A percentile compares a stretch with the other conserved stretches of the same genome.
These are phyloP conservation scores for Exophiala bonariae DNA, from an alignment of 2,329 filamentous ascomycete species.

Conservation along the genomic window DNA sequence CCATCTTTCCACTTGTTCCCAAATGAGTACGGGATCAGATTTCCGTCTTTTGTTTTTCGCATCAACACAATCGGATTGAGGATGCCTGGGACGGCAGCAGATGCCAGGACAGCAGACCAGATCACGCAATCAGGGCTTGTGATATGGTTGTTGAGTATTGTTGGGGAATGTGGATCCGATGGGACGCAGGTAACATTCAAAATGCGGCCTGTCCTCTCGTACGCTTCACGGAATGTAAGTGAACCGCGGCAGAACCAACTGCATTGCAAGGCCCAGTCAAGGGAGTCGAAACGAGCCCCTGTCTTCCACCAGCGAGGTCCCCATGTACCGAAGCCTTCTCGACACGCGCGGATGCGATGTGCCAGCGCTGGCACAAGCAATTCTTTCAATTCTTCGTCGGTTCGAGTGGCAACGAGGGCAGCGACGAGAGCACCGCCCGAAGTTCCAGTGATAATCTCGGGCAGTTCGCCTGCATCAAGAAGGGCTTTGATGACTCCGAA, in stretches of 20 bases:
- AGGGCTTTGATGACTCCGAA: slow-evolving; percentile 89
- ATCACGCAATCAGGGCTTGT: slow-evolving; percentile 96
- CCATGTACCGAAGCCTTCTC: slow-evolving; percentile 76
- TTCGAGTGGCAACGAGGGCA: slow-evolving; percentile 81
- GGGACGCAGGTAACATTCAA: slow-evolving; percentile 96
- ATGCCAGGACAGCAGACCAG: slow-evolving; percentile 94
- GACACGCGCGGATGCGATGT: slow-evolving; percentile 78
- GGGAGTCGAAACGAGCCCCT: slow-evolving; percentile 87
- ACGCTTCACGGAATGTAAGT: slow-evolving; percentile 92
- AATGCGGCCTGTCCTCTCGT: slow-evolving; percentile 88
- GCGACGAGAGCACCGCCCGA: slow-evolving; percentile 92
- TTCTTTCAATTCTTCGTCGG: slow-evolving; percentile 83
- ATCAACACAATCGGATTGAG: slow-evolving; percentile 93
- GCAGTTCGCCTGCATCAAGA: slow-evolving; percentile 79
- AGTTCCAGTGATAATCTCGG: slow-evolving; percentile 93
- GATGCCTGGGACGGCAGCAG: slow-evolving; percentile 92
- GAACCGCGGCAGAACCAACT: slow-evolving; percentile 90
- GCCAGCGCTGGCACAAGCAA: slow-evolving; percentile 87
- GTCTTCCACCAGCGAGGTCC: slow-evolving; percentile 83
- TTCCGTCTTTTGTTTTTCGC: slow-evolving; percentile 77
- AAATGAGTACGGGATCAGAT: slow-evolving; percentile 85
- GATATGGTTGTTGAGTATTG: slow-evolving; percentile 92
- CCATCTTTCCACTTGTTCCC: slow-evolving; percentile 99
- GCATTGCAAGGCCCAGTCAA: slow-evolving; percentile 84
- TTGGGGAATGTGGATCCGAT: slow-evolving; percentile 87